A percentile compares a stretch with the other conserved stretches of the same genome.
phyloP scores from a whole-genome alignment of 192 early-diverging fungal genomes.

The Coemansia sp. region DNA sequence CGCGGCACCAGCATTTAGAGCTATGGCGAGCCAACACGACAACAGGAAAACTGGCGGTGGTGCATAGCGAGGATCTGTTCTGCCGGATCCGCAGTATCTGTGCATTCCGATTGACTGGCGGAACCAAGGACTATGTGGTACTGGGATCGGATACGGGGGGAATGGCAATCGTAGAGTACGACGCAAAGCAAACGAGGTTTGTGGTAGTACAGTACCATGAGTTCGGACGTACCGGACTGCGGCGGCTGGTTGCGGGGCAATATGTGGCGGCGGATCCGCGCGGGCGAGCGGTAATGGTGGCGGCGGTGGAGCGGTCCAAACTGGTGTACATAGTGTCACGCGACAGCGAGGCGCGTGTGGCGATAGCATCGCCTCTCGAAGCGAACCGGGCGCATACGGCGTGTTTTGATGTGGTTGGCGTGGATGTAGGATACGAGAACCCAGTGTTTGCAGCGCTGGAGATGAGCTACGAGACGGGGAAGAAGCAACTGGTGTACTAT shows the following conservation, averaged over 20 bases:
- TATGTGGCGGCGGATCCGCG: slow-evolving; percentile 95
- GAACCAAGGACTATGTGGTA: slow-evolving; percentile 87
- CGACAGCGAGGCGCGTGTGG: slow-evolving; percentile 70
- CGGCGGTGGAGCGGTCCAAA: slow-evolving; percentile 90
- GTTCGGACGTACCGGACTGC: slow-evolving; percentile 88
- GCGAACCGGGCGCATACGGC: slow-evolving; percentile 81
- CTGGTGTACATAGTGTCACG: slow-evolving; percentile 97
- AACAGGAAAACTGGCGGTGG: slow-evolving; percentile 75
- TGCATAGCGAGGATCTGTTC: slow-evolving; percentile 79
- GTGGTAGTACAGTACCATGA: slow-evolving; percentile 87
- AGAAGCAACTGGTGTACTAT: slow-evolving; percentile 91
- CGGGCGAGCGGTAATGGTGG: slow-evolving; percentile 95
- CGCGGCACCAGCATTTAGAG: slow-evolving; percentile 73
- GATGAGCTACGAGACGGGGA: slow-evolving; percentile 61
- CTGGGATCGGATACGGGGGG: slow-evolving; percentile 89
- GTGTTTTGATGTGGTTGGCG: slow-evolving; percentile 76
- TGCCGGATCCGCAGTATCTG: slow-evolving; percentile 80
- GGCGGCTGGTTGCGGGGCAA: slow-evolving; percentile 91
- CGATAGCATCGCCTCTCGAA: slow-evolving; percentile 95
- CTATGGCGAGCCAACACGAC: slow-evolving; percentile 73
- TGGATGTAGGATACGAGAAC: slow-evolving; percentile 99
- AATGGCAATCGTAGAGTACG: slow-evolving; percentile 88
- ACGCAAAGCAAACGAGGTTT: slow-evolving; percentile 69
- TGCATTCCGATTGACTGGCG: slow-evolving; percentile 86
- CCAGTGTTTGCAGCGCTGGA: slow-evolving; percentile 96